Evolutionary conservation across 129 eudicot species (phyloP), one percentile per base, ranked within the genome.

Genomic region (Mikania micrantha): DNA sequence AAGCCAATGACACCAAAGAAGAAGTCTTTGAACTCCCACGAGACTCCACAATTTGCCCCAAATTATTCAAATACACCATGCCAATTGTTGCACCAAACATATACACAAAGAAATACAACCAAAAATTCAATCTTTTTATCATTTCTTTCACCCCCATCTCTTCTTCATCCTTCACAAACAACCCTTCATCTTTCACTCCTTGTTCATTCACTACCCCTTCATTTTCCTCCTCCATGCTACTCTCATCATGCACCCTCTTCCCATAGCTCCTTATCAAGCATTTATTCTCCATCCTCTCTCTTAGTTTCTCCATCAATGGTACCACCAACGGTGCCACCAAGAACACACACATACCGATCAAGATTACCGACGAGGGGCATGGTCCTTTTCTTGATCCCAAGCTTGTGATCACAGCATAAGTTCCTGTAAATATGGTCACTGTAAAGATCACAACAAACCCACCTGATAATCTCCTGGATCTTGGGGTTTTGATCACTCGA

Each of bases 21-120:
- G 90, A 78, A 24, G 90, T 82, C 45, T 71, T 77, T n/a, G 85
- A 78, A 65, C 76, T 77, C 39, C 98, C 96, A 41, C 98, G 78
- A 19, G 98, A 88, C 67, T 93, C 98, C 0, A 80, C 87, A 48
- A 93, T 88, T 69, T 93, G 98, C 66, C 98, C 98, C 76, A 93
- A 73, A 42, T 93, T 93, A 64, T 93, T 93, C 76, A 88, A 57
- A 81, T 80, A 93, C 42, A 93, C 98, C 80, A 93, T 35, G 3
- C 98, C 98, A 45, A 93, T 72, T 15, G 98, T 88, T 48, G 91
- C 95, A 40, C 98, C 98, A 74, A 83, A 93, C 31, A 93, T 40
- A 56, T 93, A 93, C 69, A 82, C 87, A 34, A 84, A 85, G 20
- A 78, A 88, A 79, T 93, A 93, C 50, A 93, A 60, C 98, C 98